phyloP scores from a whole-genome alignment of 2,329 filamentous ascomycete species.

The Sporothrix schenckii region DNA sequence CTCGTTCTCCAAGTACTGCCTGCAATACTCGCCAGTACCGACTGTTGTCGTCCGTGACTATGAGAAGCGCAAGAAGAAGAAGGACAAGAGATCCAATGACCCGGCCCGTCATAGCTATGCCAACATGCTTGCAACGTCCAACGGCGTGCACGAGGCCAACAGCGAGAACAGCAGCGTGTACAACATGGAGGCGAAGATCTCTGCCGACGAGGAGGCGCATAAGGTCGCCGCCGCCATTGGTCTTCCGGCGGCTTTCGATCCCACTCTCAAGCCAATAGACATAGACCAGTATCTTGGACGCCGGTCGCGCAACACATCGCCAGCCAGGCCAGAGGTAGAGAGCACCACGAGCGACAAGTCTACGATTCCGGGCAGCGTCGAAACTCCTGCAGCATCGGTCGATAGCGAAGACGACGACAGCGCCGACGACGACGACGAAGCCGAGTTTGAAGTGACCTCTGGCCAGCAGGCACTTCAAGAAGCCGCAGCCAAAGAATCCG shows the following conservation, averaged over 20 bases:
- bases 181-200: conserved; percentile 58
- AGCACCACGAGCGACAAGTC: not conserved
- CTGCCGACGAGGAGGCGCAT: conserved; percentile 65
- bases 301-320: conserved; percentile 34
- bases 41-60: conserved; percentile 89
- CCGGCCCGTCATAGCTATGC: conserved; percentile 75
- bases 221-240: conserved; percentile 65
- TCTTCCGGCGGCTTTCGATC: conserved; percentile 64
- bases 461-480: conserved; percentile 49
- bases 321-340: conserved; percentile 13
- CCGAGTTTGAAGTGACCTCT: conserved; percentile 49
- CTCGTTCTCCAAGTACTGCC: conserved; percentile 90
- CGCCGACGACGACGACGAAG: conserved; percentile 47
- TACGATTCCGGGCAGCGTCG: conserved; percentile 34
- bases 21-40: conserved; percentile 90
- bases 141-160: conserved; percentile 61
- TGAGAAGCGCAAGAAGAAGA: conserved; percentile 87
- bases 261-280: conserved; percentile 62
- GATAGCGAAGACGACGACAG: conserved; percentile 53
- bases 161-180: conserved; percentile 57
- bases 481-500: conserved; percentile 51
- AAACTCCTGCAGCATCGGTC: conserved; percentile 34
- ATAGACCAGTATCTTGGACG: conserved; percentile 35
- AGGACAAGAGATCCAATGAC: conserved; percentile 79
- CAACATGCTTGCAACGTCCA: conserved; percentile 69